Evolutionary conservation across 2,329 filamentous ascomycete genomes (phyloP).

Genomic region (Alternaria ethzedia): DNA sequence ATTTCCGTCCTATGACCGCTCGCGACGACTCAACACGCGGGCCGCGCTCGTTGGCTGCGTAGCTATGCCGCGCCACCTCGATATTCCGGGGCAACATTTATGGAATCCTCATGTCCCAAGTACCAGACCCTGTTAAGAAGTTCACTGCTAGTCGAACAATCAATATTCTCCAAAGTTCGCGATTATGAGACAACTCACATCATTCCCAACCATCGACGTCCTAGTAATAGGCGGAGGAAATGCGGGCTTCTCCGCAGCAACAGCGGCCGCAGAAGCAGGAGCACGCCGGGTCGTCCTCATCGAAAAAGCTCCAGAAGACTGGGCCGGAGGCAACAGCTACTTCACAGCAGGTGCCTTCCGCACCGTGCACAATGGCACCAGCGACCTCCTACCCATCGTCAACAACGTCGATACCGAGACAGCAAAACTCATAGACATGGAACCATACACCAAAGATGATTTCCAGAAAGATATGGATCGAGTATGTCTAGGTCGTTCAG

Average conservation of each 20-base stretch:
- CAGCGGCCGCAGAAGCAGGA: constrained; percentile 60
- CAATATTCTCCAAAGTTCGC: neutral
- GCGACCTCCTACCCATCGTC: constrained; percentile 66
- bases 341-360: constrained; percentile 72
- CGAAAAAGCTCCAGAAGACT: constrained; percentile 65
- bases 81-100: neutral
- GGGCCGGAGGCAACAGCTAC: constrained; percentile 69
- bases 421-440: constrained; percentile 62
- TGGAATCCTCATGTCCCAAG: neutral
- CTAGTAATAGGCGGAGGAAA: constrained; percentile 69
- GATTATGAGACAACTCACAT: neutral
- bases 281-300: constrained; percentile 59
- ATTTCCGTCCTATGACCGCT: neutral
- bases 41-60: neutral
- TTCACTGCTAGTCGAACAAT: neutral
- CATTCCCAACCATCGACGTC: constrained; percentile 36
- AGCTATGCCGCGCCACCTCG: neutral
- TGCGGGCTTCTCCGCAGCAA: constrained; percentile 67
- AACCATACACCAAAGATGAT: constrained; percentile 61
- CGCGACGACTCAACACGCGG: neutral
- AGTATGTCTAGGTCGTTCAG: constrained; percentile 62
- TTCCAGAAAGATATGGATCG: constrained; percentile 64
- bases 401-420: constrained; percentile 60
- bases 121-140: neutral
- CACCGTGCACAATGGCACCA: constrained; percentile 61